phyloP scores from a whole-genome alignment of 208 protist genomes.

The Crithidia expoeki region DNA sequence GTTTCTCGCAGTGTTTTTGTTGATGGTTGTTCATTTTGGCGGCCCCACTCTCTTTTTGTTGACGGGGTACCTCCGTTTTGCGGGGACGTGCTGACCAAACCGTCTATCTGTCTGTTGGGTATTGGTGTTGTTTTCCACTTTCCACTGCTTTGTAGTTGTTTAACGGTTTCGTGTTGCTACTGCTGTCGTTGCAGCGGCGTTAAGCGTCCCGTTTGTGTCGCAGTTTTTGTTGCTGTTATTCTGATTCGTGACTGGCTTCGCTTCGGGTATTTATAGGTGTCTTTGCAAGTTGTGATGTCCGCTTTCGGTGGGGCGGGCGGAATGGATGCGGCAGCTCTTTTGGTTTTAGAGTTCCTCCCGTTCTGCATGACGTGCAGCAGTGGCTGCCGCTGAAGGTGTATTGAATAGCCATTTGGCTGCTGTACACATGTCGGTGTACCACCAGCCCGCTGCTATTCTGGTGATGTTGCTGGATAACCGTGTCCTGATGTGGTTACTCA shows the following conservation, averaged over 20 bases:
- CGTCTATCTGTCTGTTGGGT: neutral
- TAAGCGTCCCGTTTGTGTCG: no score
- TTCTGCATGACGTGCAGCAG: neutral
- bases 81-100: neutral
- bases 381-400: neutral
- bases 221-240: neutral
- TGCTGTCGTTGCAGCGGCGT: neutral
- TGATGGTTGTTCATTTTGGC: neutral
- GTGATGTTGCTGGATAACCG: neutral
- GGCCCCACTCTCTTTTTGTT: no score
- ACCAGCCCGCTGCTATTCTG: neutral
- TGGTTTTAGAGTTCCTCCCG: neutral
- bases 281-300: no score
- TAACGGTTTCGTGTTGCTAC: neutral
- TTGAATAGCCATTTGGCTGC: neutral
- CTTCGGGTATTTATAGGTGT: neutral
- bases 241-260: neutral
- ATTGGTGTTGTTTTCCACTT: neutral
- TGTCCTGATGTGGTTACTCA: neutral
- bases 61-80: no score
- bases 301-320: no score
- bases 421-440: neutral
- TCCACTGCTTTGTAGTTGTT: no score
- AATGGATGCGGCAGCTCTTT: neutral
- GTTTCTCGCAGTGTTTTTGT: neutral